Percentiles rank a stretch among this genome's conserved stretches.
phyloP scores from a whole-genome alignment of 805 yeast species.

The Wickerhamomyces queroliae region DNA sequence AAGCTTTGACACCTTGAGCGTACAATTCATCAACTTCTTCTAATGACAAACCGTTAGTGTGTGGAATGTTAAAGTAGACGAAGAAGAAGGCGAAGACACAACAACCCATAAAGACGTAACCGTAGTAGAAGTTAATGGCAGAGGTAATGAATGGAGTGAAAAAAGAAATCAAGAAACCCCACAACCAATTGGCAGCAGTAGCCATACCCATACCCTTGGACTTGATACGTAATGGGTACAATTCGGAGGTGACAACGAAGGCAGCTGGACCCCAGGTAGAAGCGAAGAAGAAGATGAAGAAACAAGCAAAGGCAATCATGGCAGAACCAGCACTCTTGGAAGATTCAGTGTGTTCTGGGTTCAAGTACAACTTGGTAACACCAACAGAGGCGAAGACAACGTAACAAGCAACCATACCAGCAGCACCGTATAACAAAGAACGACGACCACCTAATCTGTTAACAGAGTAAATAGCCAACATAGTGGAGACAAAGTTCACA shows the following conservation, averaged over 20 bases:
- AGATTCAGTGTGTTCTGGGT: conserved; percentile 41
- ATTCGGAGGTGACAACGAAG: conserved; percentile 59
- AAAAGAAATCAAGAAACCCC: conserved; percentile 62
- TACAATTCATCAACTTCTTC: conserved; percentile 76
- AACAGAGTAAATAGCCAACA: conserved; percentile 42
- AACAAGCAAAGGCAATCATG: conserved; percentile 65
- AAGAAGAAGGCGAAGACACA: conserved; percentile 54
- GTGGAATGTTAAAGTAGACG: conserved; percentile 68
- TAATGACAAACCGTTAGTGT: conserved; percentile 75
- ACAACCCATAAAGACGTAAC: conserved; percentile 60
- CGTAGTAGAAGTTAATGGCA: conserved; percentile 66
- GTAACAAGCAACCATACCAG: conserved; percentile 40
- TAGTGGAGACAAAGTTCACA: conserved; percentile 54
- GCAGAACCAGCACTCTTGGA: conserved; percentile 57
- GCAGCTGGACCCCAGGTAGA: conserved; percentile 71
- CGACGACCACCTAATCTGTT: conserved; percentile 51
- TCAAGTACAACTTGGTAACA: conserved; percentile 37
- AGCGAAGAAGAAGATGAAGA: conserved; percentile 67
- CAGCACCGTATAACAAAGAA: conserved; percentile 42
- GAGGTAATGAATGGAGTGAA: conserved; percentile 69
- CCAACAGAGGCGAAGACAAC: conserved; percentile 56
- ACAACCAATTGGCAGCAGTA: conserved; percentile 57
- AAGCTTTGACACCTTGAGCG: conserved; percentile 35
- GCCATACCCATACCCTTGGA: conserved; percentile 52
- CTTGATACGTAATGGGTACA: conserved; percentile 69